Base-by-base conservation (phyloP, 2,329 filamentous ascomycete species). In the Byssoonygena ceratinophila region DNA sequence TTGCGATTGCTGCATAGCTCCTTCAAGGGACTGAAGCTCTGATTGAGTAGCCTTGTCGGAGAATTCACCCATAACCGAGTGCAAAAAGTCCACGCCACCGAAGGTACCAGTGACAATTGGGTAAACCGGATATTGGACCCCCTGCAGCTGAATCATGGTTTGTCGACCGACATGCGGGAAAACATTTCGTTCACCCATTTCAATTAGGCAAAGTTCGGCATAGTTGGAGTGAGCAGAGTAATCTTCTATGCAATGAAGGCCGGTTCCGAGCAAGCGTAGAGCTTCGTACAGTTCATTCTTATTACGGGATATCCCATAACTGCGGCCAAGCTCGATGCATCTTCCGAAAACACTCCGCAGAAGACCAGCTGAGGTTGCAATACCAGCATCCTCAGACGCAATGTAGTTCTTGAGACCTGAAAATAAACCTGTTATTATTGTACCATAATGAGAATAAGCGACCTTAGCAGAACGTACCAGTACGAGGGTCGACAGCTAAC, bases 181-280 rank as follows among this genome's bases (percentile, higher is more conserved):
- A 55, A 95, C 71, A 55, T 86, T 79, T 4, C 71, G 74, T 69
- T 92, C 88, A 48, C 88, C 89, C 62, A 95, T 71, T 67, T 95
- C 89, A 61, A 92, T 89, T 45, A 96, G 76, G 54, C 85, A 87
- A 54, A 96, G 79, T 68, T 96, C 90, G 12, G 78, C 82, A 70
- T 94, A 96, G 75, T 96, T 96, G 66, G 87, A 94, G 71, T 96
- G 91, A 14, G 90, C 91, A 51, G 89, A 83, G 72, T 84, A 97
- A 66, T 96, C 90, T 72, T 94, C 90, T 22, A 96, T 72, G 65
- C 89, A 95, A 72, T 97, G 91, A 52, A 89, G 79, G 32, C 84
- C 90, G 54, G 89, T 95, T 54, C 91, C 91, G 57, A 96, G 74
- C 16, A 95, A 76, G 51, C 90, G 82, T 45, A 96, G 79, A 52